Evolutionary conservation across 2,329 filamentous ascomycete species (phyloP).

Genomic region (Trichoderma oligosporum): DNA sequence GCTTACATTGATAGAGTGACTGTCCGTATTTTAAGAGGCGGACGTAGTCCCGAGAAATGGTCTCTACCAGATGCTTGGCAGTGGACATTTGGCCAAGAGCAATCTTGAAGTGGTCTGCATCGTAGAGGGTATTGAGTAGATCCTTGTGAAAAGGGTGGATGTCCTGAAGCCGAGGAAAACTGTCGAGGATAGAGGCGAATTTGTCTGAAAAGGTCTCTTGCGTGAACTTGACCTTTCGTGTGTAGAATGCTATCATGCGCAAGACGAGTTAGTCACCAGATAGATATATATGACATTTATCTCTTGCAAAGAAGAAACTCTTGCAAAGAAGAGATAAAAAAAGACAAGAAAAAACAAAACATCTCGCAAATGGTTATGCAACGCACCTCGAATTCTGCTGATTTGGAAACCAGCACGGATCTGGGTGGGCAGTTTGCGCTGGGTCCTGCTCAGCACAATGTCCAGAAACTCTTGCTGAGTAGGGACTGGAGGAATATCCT

Average conservation of each 20-base stretch:
- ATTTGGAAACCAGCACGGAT: slow-evolving; percentile 95
- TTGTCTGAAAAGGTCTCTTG: slow-evolving; percentile 97
- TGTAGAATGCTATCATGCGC: slow-evolving; percentile 72
- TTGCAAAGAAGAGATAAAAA: no score
- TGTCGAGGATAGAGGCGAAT: slow-evolving; percentile 82
- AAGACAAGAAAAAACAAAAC: no score
- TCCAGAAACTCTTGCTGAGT: slow-evolving; percentile 95
- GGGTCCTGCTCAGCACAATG: slow-evolving; percentile 90
- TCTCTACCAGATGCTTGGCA: slow-evolving; percentile 94
- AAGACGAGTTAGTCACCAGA: no score
- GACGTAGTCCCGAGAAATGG: slow-evolving; percentile 92
- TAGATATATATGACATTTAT: no score
- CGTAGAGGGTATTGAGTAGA: slow-evolving; percentile 93
- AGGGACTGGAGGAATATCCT: slow-evolving; percentile 81
- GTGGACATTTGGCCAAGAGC: slow-evolving; percentile 94
- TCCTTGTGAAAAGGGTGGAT: slow-evolving; percentile 88
- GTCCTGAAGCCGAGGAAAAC: slow-evolving; percentile 87
- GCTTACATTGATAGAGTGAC: slow-evolving; percentile 97
- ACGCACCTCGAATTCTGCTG: slow-evolving; percentile 70
- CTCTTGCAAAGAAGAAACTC: background rate
- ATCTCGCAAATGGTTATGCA: no score
- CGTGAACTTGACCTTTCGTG: slow-evolving; percentile 96
- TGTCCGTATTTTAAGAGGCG: slow-evolving; percentile 89
- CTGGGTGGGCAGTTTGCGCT: slow-evolving; percentile 89
- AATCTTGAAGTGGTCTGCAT: slow-evolving; percentile 96